phyloP scores from a whole-genome alignment of 108 stramenopile genomes.

The Pseudonitzschia multiseries region DNA sequence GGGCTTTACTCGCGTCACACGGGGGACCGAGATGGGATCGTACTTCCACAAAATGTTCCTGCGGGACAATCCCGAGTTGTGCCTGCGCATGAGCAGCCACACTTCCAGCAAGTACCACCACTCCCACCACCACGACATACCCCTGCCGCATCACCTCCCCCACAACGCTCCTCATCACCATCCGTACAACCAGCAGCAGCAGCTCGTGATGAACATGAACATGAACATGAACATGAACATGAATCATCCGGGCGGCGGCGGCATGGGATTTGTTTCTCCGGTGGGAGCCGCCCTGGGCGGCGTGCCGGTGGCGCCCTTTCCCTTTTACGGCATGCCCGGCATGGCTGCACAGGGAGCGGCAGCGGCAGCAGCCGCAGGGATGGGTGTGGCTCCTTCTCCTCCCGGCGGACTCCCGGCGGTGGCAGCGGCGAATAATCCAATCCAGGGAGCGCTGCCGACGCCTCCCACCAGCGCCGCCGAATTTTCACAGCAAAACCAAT shows the following conservation, averaged over 20 bases:
- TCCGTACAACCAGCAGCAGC: too few relatives aligned
- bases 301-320: conserved; percentile 25
- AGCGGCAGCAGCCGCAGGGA: too few relatives aligned
- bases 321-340: conserved; percentile 18
- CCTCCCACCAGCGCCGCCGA: conserved; percentile 32
- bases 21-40: conserved; percentile 63
- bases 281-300: too few relatives aligned
- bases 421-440: conserved; percentile 12
- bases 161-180: too few relatives aligned
- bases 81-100: conserved; percentile 56
- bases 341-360: conserved; percentile 8
- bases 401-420: neutral
- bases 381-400: too few relatives aligned
- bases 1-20: conserved; percentile 58
- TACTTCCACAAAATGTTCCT: conserved; percentile 62
- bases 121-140: neutral
- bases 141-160: neutral
- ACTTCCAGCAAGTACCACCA: conserved; percentile 35
- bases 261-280: conserved; percentile 13
- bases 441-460: too few relatives aligned
- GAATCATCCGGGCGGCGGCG: conserved; percentile 18
- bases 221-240: too few relatives aligned
- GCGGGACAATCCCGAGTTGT: conserved; percentile 42
- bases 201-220: conserved; percentile 34
- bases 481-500: conserved; percentile 37